A percentile compares a stretch with the other conserved stretches of the same genome.
phyloP scores from a whole-genome alignment of 2,329 filamentous ascomycete species.

The Fusarium xylarioides region DNA sequence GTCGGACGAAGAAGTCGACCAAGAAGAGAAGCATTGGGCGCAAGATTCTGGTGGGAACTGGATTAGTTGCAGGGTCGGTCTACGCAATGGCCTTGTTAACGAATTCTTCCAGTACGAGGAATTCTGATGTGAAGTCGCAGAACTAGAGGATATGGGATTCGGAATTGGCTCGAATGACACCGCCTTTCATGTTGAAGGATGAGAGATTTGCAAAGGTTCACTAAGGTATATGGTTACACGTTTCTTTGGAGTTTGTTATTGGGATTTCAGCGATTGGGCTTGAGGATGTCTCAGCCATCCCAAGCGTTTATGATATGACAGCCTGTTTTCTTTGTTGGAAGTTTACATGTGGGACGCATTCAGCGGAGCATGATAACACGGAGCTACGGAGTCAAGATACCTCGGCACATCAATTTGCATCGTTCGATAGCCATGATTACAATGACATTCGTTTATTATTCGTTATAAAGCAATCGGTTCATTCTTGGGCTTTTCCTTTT shows the following conservation, averaged over 20 bases:
- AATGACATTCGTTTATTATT: conserved; percentile 11
- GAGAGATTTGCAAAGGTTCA: neutral
- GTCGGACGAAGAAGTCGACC: conserved; percentile 34
- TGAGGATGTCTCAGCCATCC: neutral
- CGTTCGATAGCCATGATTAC: conserved; percentile 13
- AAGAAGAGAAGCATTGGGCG: conserved; percentile 56
- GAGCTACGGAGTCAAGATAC: conserved; percentile 35
- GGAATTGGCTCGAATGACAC: neutral
- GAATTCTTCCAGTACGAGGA: conserved; percentile 64
- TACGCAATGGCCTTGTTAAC: conserved; percentile 68
- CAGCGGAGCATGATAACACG: conserved; percentile 11
- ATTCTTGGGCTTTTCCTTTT: conserved; percentile 2
- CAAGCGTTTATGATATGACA: neutral
- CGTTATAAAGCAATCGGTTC: neutral
- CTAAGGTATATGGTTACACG: neutral
- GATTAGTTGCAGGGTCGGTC: conserved; percentile 62
- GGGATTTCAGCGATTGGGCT: neutral
- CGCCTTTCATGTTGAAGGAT: neutral
- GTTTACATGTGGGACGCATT: neutral
- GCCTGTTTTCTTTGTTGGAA: neutral
- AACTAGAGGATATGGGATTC: conserved; percentile 38
- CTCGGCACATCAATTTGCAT: conserved; percentile 15
- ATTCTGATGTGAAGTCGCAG: conserved; percentile 26
- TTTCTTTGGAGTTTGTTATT: conserved; percentile 16
- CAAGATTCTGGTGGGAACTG: conserved; percentile 62